Percentiles rank a stretch among this genome's conserved stretches.
These are phyloP conservation scores for Blastobotrys malaysiensis DNA, from an alignment of 1,139 yeast genomes.

Conservation along the genomic window DNA sequence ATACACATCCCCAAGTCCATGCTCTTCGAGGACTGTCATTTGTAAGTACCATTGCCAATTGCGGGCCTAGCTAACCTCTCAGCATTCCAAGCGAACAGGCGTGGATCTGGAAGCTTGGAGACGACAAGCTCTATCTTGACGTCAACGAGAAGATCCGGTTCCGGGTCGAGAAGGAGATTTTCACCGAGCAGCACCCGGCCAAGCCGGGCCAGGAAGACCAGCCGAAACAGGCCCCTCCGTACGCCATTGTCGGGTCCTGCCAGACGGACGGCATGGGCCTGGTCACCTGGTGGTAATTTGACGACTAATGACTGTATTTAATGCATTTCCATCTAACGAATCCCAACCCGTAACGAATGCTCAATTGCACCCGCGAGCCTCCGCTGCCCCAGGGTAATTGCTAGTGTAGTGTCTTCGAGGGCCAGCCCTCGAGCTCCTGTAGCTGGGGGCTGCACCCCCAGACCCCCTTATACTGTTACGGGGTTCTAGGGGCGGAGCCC, in stretches of 20 bases:
- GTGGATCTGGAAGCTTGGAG: conserved; percentile 82
- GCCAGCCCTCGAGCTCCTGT: neutral
- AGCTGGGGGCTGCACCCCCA: too few relatives aligned
- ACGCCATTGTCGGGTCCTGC: conserved; percentile 83
- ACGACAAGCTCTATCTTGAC: conserved; percentile 77
- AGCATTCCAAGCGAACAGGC: conserved; percentile 59
- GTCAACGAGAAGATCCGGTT: conserved; percentile 86
- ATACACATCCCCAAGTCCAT: conserved; percentile 78
- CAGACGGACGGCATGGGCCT: conserved; percentile 96
- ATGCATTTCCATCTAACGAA: too few relatives aligned
- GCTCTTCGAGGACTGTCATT: conserved; percentile 74
- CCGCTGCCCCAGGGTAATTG: too few relatives aligned
- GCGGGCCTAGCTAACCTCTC: too few relatives aligned
- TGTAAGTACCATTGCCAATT: conserved; percentile 12
- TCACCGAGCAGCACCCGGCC: conserved; percentile 74
- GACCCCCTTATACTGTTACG: too few relatives aligned
- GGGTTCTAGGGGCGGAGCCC: too few relatives aligned
- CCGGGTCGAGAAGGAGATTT: conserved; percentile 82
- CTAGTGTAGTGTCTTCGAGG: neutral
- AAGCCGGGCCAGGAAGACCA: conserved; percentile 49
- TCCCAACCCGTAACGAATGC: too few relatives aligned
- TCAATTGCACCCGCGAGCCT: too few relatives aligned
- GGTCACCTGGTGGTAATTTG: conserved; percentile 87
- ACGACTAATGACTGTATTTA: neutral
- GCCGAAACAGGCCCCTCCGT: conserved; percentile 51